Evolutionary conservation across 2,329 filamentous ascomycete species (phyloP).

Genomic region (Talaromyces sp.): DNA sequence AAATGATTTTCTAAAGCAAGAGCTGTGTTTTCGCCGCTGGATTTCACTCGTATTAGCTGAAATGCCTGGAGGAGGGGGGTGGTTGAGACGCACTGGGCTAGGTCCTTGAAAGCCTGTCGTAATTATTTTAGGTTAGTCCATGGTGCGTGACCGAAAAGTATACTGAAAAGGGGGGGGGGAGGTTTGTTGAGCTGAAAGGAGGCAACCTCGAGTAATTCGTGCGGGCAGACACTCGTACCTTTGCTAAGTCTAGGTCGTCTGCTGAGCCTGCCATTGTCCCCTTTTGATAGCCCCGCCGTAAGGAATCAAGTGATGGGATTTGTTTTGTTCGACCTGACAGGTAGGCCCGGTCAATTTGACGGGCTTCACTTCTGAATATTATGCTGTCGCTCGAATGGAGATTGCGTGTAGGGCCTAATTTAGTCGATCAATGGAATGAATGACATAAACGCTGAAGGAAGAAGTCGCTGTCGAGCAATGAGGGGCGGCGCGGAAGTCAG

Average conservation of each 20-base stretch:
- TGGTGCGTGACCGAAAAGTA: background rate
- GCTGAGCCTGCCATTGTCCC: slow-evolving; percentile 5
- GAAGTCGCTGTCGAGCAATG: background rate
- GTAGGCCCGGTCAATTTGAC: background rate
- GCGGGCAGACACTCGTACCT: background rate
- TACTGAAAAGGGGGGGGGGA: background rate
- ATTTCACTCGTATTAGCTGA: slow-evolving; percentile 6
- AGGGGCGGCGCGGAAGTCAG: background rate
- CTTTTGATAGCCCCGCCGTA: background rate
- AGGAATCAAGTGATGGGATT: background rate
- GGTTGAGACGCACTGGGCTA: slow-evolving; percentile 26
- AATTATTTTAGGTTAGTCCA: slow-evolving; percentile 1
- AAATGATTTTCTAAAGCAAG: slow-evolving; percentile 55
- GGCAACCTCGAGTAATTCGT: background rate
- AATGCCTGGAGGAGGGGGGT: background rate
- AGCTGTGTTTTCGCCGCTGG: slow-evolving; percentile 55
- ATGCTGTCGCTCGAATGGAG: no score
- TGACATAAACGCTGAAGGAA: no score
- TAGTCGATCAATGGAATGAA: background rate
- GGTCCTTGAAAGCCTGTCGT: slow-evolving; percentile 32
- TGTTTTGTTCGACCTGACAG: background rate
- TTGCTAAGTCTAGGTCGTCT: slow-evolving; percentile 14
- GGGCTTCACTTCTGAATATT: background rate
- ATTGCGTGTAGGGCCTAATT: background rate
- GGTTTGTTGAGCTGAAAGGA: background rate